phyloP scores from a whole-genome alignment of 345 rosid genomes.

The Carallia pectinifolia region DNA sequence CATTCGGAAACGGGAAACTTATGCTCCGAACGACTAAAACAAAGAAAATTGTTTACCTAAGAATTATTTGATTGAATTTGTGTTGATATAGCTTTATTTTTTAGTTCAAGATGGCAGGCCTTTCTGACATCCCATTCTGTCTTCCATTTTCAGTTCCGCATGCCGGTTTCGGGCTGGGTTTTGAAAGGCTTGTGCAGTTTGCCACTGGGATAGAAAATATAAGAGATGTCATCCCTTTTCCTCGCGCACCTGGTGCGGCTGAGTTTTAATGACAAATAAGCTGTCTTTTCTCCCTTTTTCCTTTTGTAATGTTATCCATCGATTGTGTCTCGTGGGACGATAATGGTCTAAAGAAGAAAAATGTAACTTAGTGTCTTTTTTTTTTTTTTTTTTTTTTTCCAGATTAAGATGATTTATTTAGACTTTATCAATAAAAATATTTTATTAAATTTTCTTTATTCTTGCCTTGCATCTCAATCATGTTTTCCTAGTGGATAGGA shows the following conservation, averaged over 20 bases:
- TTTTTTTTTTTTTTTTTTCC: no score
- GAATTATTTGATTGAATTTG: background rate
- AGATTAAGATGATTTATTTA: no score
- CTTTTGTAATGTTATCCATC: background rate
- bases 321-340: background rate
- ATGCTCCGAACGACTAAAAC: no score
- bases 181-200: constrained; percentile 95
- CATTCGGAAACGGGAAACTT: no score
- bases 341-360: no score
- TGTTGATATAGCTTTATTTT: background rate
- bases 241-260: constrained; percentile 85
- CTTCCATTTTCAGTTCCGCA: constrained; percentile 68
- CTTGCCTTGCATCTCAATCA: no score
- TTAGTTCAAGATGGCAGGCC: no score
- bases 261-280: constrained; percentile 50
- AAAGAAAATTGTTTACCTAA: background rate
- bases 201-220: constrained; percentile 92
- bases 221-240: constrained; percentile 93
- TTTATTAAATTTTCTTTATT: no score
- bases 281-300: background rate
- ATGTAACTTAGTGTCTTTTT: no score
- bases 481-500: no score
- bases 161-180: constrained; percentile 92
- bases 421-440: no score
- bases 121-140: background rate